These are phyloP conservation scores for Hypoxylon sp. DNA, from an alignment of 2,329 filamentous ascomycete genomes.

Conservation along the genomic window DNA sequence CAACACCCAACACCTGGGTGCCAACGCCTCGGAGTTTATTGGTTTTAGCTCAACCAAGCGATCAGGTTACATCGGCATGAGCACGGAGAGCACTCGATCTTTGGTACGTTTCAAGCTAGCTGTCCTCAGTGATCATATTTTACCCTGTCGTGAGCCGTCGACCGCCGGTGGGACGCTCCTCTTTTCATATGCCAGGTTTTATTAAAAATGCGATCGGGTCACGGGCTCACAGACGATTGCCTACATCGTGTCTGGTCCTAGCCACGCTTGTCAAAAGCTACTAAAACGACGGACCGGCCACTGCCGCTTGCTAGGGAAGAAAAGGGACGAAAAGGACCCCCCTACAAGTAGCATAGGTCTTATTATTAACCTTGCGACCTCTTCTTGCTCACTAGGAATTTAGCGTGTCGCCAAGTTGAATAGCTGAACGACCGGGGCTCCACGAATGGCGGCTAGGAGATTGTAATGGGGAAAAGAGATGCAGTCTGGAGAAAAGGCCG, in stretches of 20 bases:
- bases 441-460: conserved; percentile 27
- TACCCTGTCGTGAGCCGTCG: conserved; percentile 46
- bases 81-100: conserved; percentile 48
- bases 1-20: conserved; percentile 40
- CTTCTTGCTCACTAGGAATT: conserved; percentile 28
- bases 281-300: conserved; percentile 46
- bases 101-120: conserved; percentile 54
- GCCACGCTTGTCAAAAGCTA: conserved; percentile 42
- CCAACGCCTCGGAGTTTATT: conserved; percentile 46
- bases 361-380: conserved; percentile 37
- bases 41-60: conserved; percentile 45
- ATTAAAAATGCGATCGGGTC: conserved; percentile 47
- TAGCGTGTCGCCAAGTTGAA: conserved; percentile 35
- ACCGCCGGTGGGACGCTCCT: conserved; percentile 50
- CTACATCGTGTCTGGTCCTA: conserved; percentile 43
- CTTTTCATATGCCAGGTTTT: conserved; percentile 52
- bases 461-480: conserved; percentile 22
- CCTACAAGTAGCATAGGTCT: conserved; percentile 39
- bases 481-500: conserved; percentile 18
- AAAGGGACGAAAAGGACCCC: not conserved
- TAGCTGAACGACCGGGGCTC: conserved; percentile 32
- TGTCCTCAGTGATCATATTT: conserved; percentile 44
- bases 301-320: conserved; percentile 43
- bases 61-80: conserved; percentile 52
- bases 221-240: conserved; percentile 44